Base-by-base conservation (phyloP, 495 filamentous ascomycete genomes). In the Letharia lupina region DNA sequence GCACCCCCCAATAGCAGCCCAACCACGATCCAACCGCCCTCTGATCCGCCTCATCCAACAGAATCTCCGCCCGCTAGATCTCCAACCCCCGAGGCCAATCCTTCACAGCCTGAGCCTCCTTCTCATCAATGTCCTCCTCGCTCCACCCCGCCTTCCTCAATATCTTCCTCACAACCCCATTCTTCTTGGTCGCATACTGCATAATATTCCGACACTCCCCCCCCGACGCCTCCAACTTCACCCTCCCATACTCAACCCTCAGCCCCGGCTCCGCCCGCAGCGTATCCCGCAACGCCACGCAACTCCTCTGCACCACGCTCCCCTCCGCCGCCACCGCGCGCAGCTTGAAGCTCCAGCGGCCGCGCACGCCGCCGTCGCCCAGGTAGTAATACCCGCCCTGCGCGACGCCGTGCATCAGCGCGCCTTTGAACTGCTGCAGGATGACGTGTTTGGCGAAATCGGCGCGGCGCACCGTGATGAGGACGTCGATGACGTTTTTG, bases 201-300 rank as follows among this genome's bases (percentile, higher is more conserved):
- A 54, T 45, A 40, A 67, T 44, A 61, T 75, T 47, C 67, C 18
- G 39, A 54, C 42, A 60, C 40, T 61, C 57, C 20, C 13, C 41
- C 44, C 7, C n/a, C 23, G 63, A 52, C 39, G 65, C 40, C 20
- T 58, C 61, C 35, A 72, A 62, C 18, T 72, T 71, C 33, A 71
- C 54, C 15, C 61, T 58, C 33, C 63, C 71, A 47, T 73, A 76
- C 65, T 76, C 70, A 18, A 67, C 67, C 18, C 62, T 57, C 52
- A 76, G 58, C 13, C 4, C 59, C 28, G 50, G 33, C 33, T 75
- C 57, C 23, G 23, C 67, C 12, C 59, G 58, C 0, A 75, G 70
- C 3, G 66, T 70, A 2, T 65, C 60, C 67, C 75, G 70, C 50
- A 68, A 68, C 23, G 64, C 69, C n/a, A 74, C 18, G 52, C 59